These are phyloP conservation scores for Apiospora hydei DNA, from an alignment of 2,329 filamentous ascomycete species.

Conservation along the genomic window DNA sequence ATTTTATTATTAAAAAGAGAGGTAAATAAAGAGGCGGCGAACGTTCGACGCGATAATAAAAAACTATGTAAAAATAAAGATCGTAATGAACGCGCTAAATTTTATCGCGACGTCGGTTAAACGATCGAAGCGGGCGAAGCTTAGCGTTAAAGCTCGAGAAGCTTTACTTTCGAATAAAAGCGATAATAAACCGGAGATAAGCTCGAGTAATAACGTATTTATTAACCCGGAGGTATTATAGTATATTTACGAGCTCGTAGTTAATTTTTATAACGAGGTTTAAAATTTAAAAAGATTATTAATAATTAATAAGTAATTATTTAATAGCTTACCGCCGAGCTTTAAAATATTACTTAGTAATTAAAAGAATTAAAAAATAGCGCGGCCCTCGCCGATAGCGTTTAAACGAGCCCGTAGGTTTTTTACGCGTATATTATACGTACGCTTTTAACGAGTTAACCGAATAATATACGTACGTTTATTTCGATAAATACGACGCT, in stretches of 20 bases:
- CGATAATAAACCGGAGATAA: not conserved
- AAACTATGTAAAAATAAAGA: not conserved
- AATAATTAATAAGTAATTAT: not conserved
- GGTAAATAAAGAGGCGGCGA: not conserved
- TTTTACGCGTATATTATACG: not conserved
- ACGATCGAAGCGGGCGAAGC: slow-evolving; percentile 7
- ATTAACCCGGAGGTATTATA: not conserved
- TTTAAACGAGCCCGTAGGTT: too few relatives aligned
- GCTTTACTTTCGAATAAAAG: not conserved
- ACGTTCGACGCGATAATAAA: not conserved
- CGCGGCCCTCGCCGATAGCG: too few relatives aligned
- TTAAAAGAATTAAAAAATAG: not conserved
- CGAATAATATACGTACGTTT: not conserved
- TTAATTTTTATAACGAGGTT: not conserved
- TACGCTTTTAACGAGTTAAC: not conserved
- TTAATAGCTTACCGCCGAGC: not conserved
- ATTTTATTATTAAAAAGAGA: not conserved
- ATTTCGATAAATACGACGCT: slow-evolving; percentile 3
- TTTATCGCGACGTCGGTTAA: slow-evolving; percentile 7
- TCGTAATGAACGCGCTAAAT: not conserved
- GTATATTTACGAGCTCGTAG: not conserved
- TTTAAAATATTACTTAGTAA: not conserved
- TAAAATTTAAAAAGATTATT: slow-evolving; percentile 3
- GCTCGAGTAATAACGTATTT: not conserved
- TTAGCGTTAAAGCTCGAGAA: not conserved